Conservation (phyloP, 371 early-diverging fungal species). For the Fennellomyces sp. region DNA sequence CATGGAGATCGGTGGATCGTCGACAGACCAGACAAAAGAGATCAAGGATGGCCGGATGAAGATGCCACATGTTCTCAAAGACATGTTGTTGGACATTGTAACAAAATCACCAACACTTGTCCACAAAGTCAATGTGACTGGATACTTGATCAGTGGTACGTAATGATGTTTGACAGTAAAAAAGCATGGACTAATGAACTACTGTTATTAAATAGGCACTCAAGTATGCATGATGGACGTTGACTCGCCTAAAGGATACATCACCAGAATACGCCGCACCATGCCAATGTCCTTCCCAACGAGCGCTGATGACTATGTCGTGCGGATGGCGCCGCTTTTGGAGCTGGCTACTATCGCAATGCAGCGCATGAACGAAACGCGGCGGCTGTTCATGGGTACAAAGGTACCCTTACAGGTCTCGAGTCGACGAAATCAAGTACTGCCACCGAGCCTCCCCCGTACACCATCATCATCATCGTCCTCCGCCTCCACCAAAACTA, state of each 20-base stretch:
- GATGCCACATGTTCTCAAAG: conserved; percentile 12
- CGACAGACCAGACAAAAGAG: conserved; percentile 4
- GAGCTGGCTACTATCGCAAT: no score
- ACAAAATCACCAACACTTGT: not conserved
- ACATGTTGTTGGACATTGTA: conserved; percentile 14
- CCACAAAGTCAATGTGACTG: not conserved
- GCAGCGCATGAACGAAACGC: no score
- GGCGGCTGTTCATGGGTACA: no score
- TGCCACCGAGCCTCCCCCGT: no score
- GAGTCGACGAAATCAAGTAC: no score
- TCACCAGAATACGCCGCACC: not conserved
- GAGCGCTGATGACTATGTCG: not conserved
- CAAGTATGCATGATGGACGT: not conserved
- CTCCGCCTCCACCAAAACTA: no score
- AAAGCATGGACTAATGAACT: not conserved
- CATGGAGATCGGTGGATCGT: conserved; percentile 5
- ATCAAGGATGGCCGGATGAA: conserved; percentile 2
- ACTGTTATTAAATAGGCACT: not conserved
- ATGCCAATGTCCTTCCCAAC: not conserved
- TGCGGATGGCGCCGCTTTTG: no score
- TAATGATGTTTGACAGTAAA: not conserved
- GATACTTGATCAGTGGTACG: conserved; percentile 13
- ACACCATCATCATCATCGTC: no score
- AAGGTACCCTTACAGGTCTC: no score
- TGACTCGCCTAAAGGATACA: not conserved